phyloP scores from a whole-genome alignment of 208 protist genomes.

The Polymyxa betae region DNA sequence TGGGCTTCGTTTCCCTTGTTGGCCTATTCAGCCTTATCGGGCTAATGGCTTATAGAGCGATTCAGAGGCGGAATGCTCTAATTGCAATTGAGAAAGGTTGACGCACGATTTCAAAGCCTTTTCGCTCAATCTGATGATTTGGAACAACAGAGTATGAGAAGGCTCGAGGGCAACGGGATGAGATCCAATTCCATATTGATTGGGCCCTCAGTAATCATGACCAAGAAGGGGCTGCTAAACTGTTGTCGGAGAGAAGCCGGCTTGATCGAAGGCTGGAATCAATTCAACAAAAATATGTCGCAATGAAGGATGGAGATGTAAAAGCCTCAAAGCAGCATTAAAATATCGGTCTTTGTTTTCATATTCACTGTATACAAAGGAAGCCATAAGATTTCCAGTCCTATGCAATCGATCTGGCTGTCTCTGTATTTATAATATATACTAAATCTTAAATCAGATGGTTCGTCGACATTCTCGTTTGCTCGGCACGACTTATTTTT shows the following conservation, averaged over 20 bases:
- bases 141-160: not conserved
- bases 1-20: too few species aligned
- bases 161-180: not conserved
- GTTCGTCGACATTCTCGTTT: too few species aligned
- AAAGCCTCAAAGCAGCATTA: not conserved
- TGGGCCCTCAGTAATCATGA: slow-evolving; percentile 1
- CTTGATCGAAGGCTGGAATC: not conserved
- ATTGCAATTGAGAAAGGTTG: slow-evolving; percentile 17
- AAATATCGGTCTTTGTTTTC: too few species aligned
- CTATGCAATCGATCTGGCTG: too few species aligned
- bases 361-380: too few species aligned
- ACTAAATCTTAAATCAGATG: too few species aligned
- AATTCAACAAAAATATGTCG: slow-evolving; percentile 1
- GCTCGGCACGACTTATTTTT: too few species aligned
- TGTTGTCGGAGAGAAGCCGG: not conserved
- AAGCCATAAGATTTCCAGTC: too few species aligned
- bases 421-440: too few species aligned
- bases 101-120: not conserved
- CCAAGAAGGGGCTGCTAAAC: not conserved
- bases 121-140: not conserved
- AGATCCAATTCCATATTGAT: slow-evolving; percentile 48
- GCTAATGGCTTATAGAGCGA: not conserved
- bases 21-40: too few species aligned
- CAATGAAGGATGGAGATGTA: not conserved
- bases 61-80: slow-evolving; percentile 14